phyloP scores from a whole-genome alignment of 1,284 basidiomycete species.

The Taiwanofungus camphoratus region DNA sequence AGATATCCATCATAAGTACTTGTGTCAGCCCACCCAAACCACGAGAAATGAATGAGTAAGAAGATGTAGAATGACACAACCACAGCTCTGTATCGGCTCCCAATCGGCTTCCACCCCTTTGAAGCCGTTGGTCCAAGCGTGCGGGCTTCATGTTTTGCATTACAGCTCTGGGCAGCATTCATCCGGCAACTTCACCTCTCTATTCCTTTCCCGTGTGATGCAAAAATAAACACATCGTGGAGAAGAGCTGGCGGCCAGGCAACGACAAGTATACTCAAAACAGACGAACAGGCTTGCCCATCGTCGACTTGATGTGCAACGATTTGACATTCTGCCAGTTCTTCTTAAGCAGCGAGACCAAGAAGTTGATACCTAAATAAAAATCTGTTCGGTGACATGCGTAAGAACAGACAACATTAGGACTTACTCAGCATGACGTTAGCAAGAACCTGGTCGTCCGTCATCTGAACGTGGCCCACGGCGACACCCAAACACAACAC shows the following conservation, averaged over 20 bases:
- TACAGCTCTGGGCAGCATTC: slow-evolving; percentile 35
- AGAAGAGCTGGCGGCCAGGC: slow-evolving; percentile 1
- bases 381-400: too few relatives aligned
- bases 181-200: slow-evolving; percentile 13
- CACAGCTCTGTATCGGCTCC: slow-evolving; percentile 79
- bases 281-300: slow-evolving; percentile 96
- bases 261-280: slow-evolving; percentile 51
- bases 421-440: slow-evolving; percentile 94
- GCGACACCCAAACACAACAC: slow-evolving; percentile 99
- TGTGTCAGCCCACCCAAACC: too few relatives aligned
- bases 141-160: slow-evolving; percentile 87
- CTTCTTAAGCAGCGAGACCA: slow-evolving; percentile 99
- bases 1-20: too few relatives aligned
- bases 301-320: slow-evolving; percentile 97
- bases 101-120: slow-evolving; percentile 66
- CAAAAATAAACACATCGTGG: too few relatives aligned
- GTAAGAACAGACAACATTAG: too few relatives aligned
- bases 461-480: slow-evolving; percentile 97
- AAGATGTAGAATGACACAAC: too few relatives aligned
- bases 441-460: slow-evolving; percentile 92
- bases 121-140: slow-evolving; percentile 87
- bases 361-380: slow-evolving; percentile 93
- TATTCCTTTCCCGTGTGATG: slow-evolving; percentile 1
- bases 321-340: slow-evolving; percentile 99
- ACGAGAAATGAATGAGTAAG: too few relatives aligned